Percentiles rank a stretch among this genome's conserved stretches.
Conservation (phyloP, 148 eudicot genomes). For the Fagopyrum esculentum region DNA sequence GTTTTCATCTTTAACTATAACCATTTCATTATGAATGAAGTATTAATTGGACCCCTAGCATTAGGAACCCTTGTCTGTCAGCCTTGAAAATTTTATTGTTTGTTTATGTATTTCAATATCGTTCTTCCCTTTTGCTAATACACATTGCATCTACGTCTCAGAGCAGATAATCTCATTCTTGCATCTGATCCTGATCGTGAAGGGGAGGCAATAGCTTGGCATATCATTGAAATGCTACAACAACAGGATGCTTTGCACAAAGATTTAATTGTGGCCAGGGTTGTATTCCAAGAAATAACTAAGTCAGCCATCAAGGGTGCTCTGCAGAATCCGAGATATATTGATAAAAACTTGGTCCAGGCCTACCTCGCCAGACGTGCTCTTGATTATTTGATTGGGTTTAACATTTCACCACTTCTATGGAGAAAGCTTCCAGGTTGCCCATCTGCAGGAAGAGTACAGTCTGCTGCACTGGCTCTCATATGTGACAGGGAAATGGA, state of each 20-base stretch:
- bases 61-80: background rate
- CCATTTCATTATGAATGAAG: background rate
- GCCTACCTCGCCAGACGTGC: slow-evolving; percentile 99
- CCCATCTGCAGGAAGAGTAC: slow-evolving; percentile 97
- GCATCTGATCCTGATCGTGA: slow-evolving; percentile 99
- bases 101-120: background rate
- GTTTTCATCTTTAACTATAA: slow-evolving; percentile 14
- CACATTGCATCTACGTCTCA: slow-evolving; percentile 35
- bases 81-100: background rate
- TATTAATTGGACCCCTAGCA: slow-evolving; percentile 1
- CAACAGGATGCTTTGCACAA: slow-evolving; percentile 72
- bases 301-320: slow-evolving; percentile 80
- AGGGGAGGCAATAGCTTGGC: slow-evolving; percentile 99
- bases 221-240: slow-evolving; percentile 82
- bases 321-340: slow-evolving; percentile 63
- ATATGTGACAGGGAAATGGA: slow-evolving; percentile 82
- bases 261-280: slow-evolving; percentile 64
- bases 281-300: slow-evolving; percentile 85
- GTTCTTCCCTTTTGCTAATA: slow-evolving; percentile 21
- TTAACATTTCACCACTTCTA: slow-evolving; percentile 83
- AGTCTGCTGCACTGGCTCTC: slow-evolving; percentile 88
- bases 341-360: slow-evolving; percentile 81
- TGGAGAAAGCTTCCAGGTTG: slow-evolving; percentile 98
- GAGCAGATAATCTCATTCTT: slow-evolving; percentile 91
- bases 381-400: slow-evolving; percentile 95